Conservation (phyloP, 1,139 yeast species). For the Candida gigantensis region DNA sequence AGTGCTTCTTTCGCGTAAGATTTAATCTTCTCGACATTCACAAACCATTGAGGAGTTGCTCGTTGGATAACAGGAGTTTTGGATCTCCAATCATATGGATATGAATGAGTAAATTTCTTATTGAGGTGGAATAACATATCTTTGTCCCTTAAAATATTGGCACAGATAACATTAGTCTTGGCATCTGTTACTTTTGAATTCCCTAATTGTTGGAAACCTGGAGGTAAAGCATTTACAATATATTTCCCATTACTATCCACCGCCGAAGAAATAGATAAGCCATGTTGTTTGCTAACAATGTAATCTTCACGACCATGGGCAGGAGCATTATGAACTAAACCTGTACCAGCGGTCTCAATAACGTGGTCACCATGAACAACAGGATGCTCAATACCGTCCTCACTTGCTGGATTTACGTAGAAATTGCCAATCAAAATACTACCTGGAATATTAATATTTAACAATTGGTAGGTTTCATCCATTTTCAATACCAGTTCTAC, state of each 20-base stretch:
- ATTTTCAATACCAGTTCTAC: conserved; percentile 27
- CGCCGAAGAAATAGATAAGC: conserved; percentile 66
- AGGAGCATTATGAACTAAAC: conserved; percentile 95
- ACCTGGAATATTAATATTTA: conserved; percentile 37
- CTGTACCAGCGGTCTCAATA: conserved; percentile 82
- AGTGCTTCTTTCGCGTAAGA: conserved; percentile 60
- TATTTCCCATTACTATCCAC: conserved; percentile 78
- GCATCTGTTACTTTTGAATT: conserved; percentile 63
- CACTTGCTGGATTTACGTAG: conserved; percentile 62
- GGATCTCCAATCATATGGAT: conserved; percentile 97
- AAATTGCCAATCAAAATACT: conserved; percentile 36
- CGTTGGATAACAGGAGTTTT: conserved; percentile 93
- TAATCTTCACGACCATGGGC: conserved; percentile 98
- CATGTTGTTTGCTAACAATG: conserved; percentile 59
- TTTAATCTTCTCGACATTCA: conserved; percentile 78
- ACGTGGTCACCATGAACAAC: conserved; percentile 83
- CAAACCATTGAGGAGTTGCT: conserved; percentile 97
- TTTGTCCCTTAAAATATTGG: conserved; percentile 40
- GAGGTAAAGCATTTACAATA: conserved; percentile 42
- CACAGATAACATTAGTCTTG: conserved; percentile 48
- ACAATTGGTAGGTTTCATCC: conserved; percentile 36
- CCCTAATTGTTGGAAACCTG: conserved; percentile 41
- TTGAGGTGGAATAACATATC: conserved; percentile 52
- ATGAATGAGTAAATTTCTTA: conserved; percentile 68
- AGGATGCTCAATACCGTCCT: conserved; percentile 45